Conservation (phyloP, 2,329 filamentous ascomycete species). For the Geosmithia flava region DNA sequence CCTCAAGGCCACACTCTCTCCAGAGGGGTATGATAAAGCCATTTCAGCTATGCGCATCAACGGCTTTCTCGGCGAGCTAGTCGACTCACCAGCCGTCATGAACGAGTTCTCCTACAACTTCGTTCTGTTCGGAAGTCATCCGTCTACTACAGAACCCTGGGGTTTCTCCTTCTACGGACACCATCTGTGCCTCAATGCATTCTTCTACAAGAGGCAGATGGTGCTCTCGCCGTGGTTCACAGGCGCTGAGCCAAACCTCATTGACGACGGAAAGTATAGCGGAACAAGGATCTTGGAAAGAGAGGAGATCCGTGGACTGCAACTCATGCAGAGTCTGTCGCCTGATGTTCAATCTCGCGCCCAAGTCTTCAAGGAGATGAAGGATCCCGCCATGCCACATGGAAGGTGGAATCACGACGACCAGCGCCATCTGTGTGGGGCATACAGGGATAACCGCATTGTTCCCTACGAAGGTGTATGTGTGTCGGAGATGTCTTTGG, state of each 20-base stretch:
- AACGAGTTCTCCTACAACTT: constrained; percentile 72
- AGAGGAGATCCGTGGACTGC: constrained; percentile 53
- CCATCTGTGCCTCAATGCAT: constrained; percentile 62
- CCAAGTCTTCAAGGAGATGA: constrained; percentile 45
- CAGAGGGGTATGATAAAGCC: constrained; percentile 61
- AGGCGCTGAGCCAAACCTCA: constrained; percentile 66
- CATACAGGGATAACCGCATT: constrained; percentile 65
- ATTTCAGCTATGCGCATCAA: constrained; percentile 61
- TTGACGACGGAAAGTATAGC: constrained; percentile 49
- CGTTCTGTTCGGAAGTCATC: constrained; percentile 49
- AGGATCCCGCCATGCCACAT: constrained; percentile 52
- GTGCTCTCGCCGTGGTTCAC: constrained; percentile 66
- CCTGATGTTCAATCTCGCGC: constrained; percentile 32
- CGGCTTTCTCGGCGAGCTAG: constrained; percentile 59
- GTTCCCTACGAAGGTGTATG: constrained; percentile 62
- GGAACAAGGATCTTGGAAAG: constrained; percentile 54
- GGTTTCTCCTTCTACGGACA: constrained; percentile 69
- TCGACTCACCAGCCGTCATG: constrained; percentile 48
- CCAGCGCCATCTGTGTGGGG: constrained; percentile 66
- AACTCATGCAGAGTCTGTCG: constrained; percentile 54
- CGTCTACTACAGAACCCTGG: constrained; percentile 48
- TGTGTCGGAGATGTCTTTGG: constrained; percentile 31
- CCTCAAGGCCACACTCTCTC: constrained; percentile 46
- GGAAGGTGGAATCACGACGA: constrained; percentile 73
- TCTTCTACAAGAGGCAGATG: constrained; percentile 53